These are phyloP conservation scores for Apostasia shenzhenica DNA, from an alignment of 106 monocot genomes.

Conservation along the genomic window DNA sequence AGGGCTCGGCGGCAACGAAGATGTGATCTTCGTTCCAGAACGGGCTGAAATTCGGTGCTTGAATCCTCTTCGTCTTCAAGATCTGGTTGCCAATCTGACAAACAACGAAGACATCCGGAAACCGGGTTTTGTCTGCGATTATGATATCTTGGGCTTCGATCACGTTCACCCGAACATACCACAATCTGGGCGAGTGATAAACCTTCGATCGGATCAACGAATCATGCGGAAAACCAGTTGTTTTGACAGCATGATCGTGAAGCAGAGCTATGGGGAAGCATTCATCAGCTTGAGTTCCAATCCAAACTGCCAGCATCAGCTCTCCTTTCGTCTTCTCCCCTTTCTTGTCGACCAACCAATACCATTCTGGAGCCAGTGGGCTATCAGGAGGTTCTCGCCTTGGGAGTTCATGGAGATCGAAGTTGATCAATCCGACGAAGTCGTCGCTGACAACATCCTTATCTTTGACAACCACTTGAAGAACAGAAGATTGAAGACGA, in stretches of 20 bases:
- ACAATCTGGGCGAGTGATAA: slow-evolving; percentile 60
- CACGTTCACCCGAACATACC: slow-evolving; percentile 58
- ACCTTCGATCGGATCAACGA: slow-evolving; percentile 46
- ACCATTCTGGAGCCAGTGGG: slow-evolving; percentile 77
- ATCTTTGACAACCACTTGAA: slow-evolving; percentile 52
- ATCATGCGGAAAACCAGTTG: not conserved
- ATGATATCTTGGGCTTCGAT: slow-evolving; percentile 56
- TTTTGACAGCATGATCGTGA: slow-evolving; percentile 15
- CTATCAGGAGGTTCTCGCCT: slow-evolving; percentile 60
- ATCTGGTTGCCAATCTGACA: slow-evolving; percentile 41
- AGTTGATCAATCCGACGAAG: slow-evolving; percentile 42
- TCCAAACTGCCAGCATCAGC: slow-evolving; percentile 68
- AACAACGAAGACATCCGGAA: slow-evolving; percentile 48
- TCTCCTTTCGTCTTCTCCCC: slow-evolving; percentile 50
- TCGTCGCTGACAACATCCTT: slow-evolving; percentile 42
- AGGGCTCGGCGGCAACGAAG: slow-evolving; percentile 66
- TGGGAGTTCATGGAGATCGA: slow-evolving; percentile 56
- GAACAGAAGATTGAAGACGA: slow-evolving; percentile 24
- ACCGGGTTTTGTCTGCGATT: slow-evolving; percentile 17
- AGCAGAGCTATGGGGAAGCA: slow-evolving; percentile 43
- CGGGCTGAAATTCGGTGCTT: slow-evolving; percentile 18
- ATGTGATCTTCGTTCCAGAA: slow-evolving; percentile 55
- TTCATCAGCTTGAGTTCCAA: slow-evolving; percentile 76
- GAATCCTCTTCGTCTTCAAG: slow-evolving; percentile 25
- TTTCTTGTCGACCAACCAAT: slow-evolving; percentile 35